Base-by-base conservation (phyloP, 2,329 filamentous ascomycete species). In the Alternaria burnsii region DNA sequence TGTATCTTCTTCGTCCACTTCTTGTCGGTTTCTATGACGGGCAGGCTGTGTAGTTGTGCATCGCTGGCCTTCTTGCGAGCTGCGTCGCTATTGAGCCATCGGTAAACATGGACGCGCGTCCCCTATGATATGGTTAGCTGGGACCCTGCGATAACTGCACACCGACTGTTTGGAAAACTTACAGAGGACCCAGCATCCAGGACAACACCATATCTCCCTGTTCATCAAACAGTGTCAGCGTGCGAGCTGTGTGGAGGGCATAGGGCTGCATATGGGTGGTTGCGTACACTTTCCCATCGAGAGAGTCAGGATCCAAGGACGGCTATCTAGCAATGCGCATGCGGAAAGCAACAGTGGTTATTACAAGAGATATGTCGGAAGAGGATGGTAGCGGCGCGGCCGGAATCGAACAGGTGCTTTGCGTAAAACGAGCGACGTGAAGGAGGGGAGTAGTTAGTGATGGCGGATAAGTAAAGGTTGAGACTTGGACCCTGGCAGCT, bases 101-200 rank as follows among this genome's bases (percentile, higher is more conserved):
- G 88, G 82, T 99, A 99, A 59, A 99, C 88, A 79, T 99, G 93
- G 65, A 97, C 86, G 77, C 95, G 91, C 73, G 94, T 98, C 77
- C 95, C 94, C 79, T 86, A 61, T 55, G 58, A 12, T 28, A 51
- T 55, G 30, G 68, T 76, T 48, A 75, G 67, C 60, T 48, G 57
- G 48, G 38, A 47, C 44, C 44, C 9, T 58, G 51, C 53, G n/a
- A 50, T 44, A 8, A 24, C 9, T 24, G 22, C 24, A 43, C n/a
- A 8, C 18, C 38, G 14, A 14, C 34, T 30, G 40, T 32, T 6
- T 43, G 8, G 32, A 26, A 36, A n/a, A 78, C 83, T 67, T 80
- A 87, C 86, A 73, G 95, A 98, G 79, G 95, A 98, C 71, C 95
- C 95, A 78, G 95, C 95, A 86, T 99, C 95, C 75, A 99, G 87